Evolutionary conservation across 108 stramenopile genomes (phyloP), one percentile per base, ranked within the genome.

Genomic region (Cylindrotheca fusiformis): DNA sequence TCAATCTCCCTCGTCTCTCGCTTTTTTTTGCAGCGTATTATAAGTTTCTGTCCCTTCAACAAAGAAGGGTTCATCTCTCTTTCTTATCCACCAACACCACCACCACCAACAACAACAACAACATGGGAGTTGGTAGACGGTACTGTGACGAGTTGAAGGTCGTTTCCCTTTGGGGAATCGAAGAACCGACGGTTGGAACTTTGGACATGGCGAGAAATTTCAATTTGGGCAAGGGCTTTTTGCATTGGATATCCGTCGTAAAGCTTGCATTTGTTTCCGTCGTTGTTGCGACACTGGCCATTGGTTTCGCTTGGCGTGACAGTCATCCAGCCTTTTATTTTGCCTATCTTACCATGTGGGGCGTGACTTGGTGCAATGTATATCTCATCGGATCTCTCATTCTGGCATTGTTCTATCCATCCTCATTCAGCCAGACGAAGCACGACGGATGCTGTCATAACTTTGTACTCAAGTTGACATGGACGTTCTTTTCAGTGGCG

Each of bases 401-500:
- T 41, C 10, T 41, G 36, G 14, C 36, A 6, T 14, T 41, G 36
- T 41, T 6, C 10, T 6, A 10, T 41, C 14, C 10, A 6, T 41
- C 10, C 6, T 14, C 6, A 41, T 41, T 41, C 36, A 6, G 14
- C 36, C 36, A 6, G 36, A 14, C 10, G 14, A 41, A 6, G 36
- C 6, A 14, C 36, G 10, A 41, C 36, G 14, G 36, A n/a, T n/a
- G n/a, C n/a, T n/a, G n/a, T n/a, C n/a, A n/a, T n/a, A 23, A 27
- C 21, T 23, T 17, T 4, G 32, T 32, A n/a, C 4, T 58, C 32
- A 58, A 32, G 19, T 18, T 36, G 4, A 36, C 57, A 2, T 58
- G 57, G 57, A 8, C 41, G 32, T 18, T 41, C 20, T 58, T 36
- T 58, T 20, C 33, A 3, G 57, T 58, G 57, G 57, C 57, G 31